phyloP scores from a whole-genome alignment of 805 yeast species.

The Saccharomyces paradoxus region DNA sequence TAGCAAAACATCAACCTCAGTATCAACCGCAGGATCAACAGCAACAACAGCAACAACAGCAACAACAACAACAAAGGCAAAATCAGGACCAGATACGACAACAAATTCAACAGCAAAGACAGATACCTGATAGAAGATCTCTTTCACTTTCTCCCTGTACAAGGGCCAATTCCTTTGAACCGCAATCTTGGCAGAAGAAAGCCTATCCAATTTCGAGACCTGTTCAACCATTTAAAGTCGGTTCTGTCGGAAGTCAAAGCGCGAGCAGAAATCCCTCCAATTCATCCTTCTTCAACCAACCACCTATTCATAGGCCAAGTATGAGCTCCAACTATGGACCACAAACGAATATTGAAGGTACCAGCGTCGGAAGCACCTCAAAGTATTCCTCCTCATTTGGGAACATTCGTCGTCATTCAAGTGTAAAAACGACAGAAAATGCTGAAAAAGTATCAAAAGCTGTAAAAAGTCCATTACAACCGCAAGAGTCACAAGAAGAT shows the following conservation, averaged over 20 bases:
- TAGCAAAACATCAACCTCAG: neutral
- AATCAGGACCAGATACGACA: neutral
- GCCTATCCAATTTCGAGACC: slow-evolving; percentile 19
- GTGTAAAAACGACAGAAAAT: slow-evolving; percentile 29
- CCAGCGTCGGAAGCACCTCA: slow-evolving; percentile 39
- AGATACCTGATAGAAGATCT: slow-evolving; percentile 7
- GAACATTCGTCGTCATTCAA: slow-evolving; percentile 49
- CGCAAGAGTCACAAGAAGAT: slow-evolving; percentile 28
- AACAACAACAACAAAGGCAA: neutral
- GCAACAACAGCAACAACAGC: neutral
- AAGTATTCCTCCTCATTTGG: slow-evolving; percentile 69
- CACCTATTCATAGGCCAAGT: slow-evolving; percentile 36
- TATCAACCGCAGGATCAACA: neutral
- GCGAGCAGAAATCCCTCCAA: slow-evolving; percentile 38
- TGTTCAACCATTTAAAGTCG: slow-evolving; percentile 32
- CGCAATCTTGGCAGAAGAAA: slow-evolving; percentile 16
- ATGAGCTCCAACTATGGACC: slow-evolving; percentile 26
- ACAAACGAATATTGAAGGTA: slow-evolving; percentile 22
- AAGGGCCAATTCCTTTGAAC: slow-evolving; percentile 11
- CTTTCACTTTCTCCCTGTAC: slow-evolving; percentile 23
- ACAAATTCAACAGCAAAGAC: slow-evolving; percentile 3
- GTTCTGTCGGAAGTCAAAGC: slow-evolving; percentile 30
- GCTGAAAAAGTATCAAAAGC: slow-evolving; percentile 17
- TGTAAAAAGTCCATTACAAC: neutral
- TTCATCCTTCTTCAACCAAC: slow-evolving; percentile 35